A percentile compares a stretch with the other conserved stretches of the same genome.
phyloP scores from a whole-genome alignment of 2,329 filamentous ascomycete genomes.

The Aspergillus pseudoglaucus region DNA sequence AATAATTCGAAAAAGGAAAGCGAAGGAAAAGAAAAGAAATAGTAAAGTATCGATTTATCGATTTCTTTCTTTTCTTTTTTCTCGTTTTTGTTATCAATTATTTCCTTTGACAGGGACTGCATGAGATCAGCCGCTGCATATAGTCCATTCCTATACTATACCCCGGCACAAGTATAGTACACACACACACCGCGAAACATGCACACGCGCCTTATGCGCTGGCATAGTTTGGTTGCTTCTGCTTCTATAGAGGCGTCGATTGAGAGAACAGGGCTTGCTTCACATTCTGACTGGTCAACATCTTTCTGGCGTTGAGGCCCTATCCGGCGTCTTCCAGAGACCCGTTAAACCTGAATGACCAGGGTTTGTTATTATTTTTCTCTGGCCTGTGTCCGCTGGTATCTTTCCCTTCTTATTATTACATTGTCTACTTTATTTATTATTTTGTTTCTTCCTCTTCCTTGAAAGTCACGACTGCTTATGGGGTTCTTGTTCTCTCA shows the following conservation, averaged over 20 bases:
- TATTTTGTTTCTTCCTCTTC: slow-evolving; percentile 2
- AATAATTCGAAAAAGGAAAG: neutral
- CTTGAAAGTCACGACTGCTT: slow-evolving; percentile 15
- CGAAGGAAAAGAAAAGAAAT: neutral
- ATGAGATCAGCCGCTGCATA: slow-evolving; percentile 20
- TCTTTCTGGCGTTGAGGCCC: neutral
- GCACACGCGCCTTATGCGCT: slow-evolving; percentile 6
- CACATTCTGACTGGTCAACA: neutral
- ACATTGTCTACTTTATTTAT: neutral
- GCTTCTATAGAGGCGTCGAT: neutral
- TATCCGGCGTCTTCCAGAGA: neutral
- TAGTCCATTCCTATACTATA: neutral
- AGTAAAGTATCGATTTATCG: neutral
- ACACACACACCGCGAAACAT: neutral
- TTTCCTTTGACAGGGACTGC: slow-evolving; percentile 13
- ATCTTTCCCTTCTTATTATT: slow-evolving; percentile 1
- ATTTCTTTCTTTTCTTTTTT: slow-evolving; percentile 4
- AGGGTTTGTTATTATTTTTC: neutral
- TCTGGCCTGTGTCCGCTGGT: neutral
- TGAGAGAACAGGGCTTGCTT: neutral
- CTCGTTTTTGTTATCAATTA: slow-evolving; percentile 5
- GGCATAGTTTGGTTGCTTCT: neutral
- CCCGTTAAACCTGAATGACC: neutral
- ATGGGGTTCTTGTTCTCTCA: slow-evolving; percentile 7
- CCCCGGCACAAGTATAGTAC: neutral